A percentile compares a stretch with the other conserved stretches of the same genome.
These are phyloP conservation scores for Rhizophlyctis rosea DNA, from an alignment of 192 early-diverging fungal species.

Conservation along the genomic window DNA sequence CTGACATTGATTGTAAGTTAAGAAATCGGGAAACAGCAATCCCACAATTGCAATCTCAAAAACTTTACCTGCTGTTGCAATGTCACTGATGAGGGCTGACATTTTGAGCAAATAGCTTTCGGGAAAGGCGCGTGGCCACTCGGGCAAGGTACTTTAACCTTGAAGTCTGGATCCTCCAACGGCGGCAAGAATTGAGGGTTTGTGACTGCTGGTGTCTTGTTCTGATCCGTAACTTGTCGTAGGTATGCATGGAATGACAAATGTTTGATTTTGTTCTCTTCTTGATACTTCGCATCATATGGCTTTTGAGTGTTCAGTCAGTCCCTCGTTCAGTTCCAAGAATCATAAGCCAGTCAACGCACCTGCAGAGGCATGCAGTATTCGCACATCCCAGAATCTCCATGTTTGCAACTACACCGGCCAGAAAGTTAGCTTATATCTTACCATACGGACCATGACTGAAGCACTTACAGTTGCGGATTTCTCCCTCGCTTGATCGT, in stretches of 20 bases:
- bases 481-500: constrained; percentile 77
- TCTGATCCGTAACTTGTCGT: constrained; percentile 63
- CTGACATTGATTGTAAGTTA: constrained; percentile 32
- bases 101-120: constrained; percentile 94
- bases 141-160: constrained; percentile 77
- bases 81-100: constrained; percentile 91
- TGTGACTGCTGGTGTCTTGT: constrained; percentile 54
- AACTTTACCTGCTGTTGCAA: constrained; percentile 67
- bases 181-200: constrained; percentile 61
- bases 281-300: constrained; percentile 82
- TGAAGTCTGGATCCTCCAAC: constrained; percentile 78
- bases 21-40: constrained; percentile 5
- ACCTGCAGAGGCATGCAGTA: constrained; percentile 79
- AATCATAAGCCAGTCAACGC: not conserved
- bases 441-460: constrained; percentile 28
- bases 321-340: not conserved
- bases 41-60: constrained; percentile 6
- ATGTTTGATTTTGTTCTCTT: constrained; percentile 92
- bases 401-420: constrained; percentile 70
- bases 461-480: constrained; percentile 66
- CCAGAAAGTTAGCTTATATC: constrained; percentile 16
- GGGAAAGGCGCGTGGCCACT: constrained; percentile 85
- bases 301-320: constrained; percentile 54
- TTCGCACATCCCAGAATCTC: constrained; percentile 83
- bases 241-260: constrained; percentile 94